Evolutionary conservation across 225 moss, liverwort and hornwort genomes (phyloP).

Genomic region (Physcomitrium patens): DNA sequence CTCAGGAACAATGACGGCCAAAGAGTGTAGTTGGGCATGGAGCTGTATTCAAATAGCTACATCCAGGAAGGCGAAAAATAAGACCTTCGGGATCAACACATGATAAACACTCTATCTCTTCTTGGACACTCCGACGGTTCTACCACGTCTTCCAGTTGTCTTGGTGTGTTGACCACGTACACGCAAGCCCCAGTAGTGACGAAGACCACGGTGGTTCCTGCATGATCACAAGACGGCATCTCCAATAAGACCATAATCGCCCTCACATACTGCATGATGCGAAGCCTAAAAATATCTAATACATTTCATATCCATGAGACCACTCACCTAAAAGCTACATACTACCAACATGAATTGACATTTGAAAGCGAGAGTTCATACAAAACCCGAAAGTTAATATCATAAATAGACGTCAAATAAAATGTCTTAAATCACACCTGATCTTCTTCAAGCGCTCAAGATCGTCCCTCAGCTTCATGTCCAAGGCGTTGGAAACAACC

Average conservation of each 20-base stretch:
- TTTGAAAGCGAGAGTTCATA: background rate
- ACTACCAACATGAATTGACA: too few relatives aligned
- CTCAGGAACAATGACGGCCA: background rate
- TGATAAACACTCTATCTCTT: constrained; percentile 60
- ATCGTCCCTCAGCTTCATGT: constrained; percentile 49
- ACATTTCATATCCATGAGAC: background rate
- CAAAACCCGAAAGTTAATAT: background rate
- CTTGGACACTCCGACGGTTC: constrained; percentile 91
- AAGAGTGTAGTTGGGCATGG: background rate
- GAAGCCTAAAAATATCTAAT: background rate
- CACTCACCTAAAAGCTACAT: background rate
- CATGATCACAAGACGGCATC: background rate
- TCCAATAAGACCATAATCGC: background rate
- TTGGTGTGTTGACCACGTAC: constrained; percentile 93
- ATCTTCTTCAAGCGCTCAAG: constrained; percentile 46
- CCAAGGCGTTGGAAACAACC: constrained; percentile 44
- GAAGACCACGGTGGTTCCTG: constrained; percentile 89
- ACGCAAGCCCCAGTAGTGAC: constrained; percentile 89
- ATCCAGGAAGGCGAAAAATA: constrained; percentile 10
- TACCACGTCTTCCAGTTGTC: constrained; percentile 86
- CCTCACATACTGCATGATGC: background rate
- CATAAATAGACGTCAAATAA: too few relatives aligned
- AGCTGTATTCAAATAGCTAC: constrained; percentile 3
- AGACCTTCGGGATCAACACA: constrained; percentile 1
- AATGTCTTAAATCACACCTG: constrained; percentile 2